These are phyloP conservation scores for Boletus insuetus DNA, from an alignment of 768 basidiomycete genomes.

Conservation along the genomic window DNA sequence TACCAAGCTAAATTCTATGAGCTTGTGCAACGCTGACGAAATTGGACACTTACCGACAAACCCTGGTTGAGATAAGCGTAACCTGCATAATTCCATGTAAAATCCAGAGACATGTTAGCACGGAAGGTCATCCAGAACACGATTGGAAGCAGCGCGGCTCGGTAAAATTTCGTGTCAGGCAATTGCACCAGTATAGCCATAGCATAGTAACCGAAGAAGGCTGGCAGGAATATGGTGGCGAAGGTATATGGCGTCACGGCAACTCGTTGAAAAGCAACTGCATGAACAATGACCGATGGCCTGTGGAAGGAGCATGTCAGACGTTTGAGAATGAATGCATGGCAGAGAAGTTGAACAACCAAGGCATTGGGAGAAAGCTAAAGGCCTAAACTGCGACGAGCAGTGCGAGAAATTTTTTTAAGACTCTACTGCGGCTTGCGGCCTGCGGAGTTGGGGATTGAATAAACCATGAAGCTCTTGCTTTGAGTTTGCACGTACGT, in stretches of 20 bases:
- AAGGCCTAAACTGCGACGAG: not conserved
- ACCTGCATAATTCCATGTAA: conserved; percentile 16
- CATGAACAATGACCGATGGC: conserved; percentile 8
- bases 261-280: conserved; percentile 14
- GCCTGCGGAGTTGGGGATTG: not conserved
- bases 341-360: conserved; percentile 10
- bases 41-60: conserved; percentile 18
- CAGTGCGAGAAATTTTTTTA: not conserved
- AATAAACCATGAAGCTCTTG: too few relatives aligned
- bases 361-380: conserved; percentile 3
- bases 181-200: conserved; percentile 53
- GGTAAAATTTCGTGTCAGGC: conserved; percentile 41
- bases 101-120: conserved; percentile 30
- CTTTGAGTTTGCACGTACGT: not conserved
- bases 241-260: conserved; percentile 28
- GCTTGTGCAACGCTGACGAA: not conserved
- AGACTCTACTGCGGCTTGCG: not conserved
- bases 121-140: conserved; percentile 45
- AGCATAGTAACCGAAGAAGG: conserved; percentile 44
- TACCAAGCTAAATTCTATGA: conserved; percentile 17
- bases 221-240: conserved; percentile 39
- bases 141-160: conserved; percentile 48
- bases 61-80: conserved; percentile 21
- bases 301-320: conserved; percentile 8
- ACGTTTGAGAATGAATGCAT: not conserved